These are phyloP conservation scores for Trichothecium sympodiale DNA, from an alignment of 2,329 filamentous ascomycete species.

Conservation along the genomic window DNA sequence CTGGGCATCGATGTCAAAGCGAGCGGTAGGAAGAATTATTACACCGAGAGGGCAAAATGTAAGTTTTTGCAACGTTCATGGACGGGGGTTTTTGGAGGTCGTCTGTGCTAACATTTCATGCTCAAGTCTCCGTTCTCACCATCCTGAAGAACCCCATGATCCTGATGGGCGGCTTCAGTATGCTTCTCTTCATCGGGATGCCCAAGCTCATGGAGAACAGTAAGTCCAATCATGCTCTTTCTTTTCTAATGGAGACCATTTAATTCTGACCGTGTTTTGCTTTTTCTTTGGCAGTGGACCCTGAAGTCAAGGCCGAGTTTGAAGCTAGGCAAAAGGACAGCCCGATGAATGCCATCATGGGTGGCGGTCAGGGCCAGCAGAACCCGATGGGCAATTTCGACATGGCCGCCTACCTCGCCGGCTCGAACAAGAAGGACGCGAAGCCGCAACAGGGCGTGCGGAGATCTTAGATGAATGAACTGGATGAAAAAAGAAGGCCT, in stretches of 20 bases:
- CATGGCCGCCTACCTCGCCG: conserved; percentile 53
- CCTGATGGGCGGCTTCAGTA: conserved; percentile 72
- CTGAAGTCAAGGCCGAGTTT: conserved; percentile 87
- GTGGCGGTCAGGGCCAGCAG: conserved; percentile 18
- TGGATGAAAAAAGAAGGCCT: too few relatives aligned
- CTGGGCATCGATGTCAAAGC: conserved; percentile 49
- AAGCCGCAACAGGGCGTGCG: conserved; percentile 22
- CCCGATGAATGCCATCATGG: conserved; percentile 49
- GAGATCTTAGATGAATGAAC: too few relatives aligned
- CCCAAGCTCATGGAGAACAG: conserved; percentile 93
- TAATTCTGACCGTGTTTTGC: too few relatives aligned
- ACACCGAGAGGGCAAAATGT: conserved; percentile 66
- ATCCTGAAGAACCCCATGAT: conserved; percentile 96
- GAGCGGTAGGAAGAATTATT: conserved; percentile 60
- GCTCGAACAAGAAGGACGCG: conserved; percentile 32
- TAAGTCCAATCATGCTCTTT: too few relatives aligned
- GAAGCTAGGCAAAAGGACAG: conserved; percentile 77
- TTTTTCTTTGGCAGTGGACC: conserved; percentile 71
- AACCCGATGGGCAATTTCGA: conserved; percentile 46
- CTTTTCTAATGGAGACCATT: too few relatives aligned
- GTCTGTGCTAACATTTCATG: conserved; percentile 1
- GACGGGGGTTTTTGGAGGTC: neutral
- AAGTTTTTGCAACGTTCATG: too few relatives aligned
- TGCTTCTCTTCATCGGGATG: conserved; percentile 82
- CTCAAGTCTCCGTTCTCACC: conserved; percentile 61